Evolutionary conservation across 148 eudicot species (phyloP), one percentile per base, ranked within the genome.

Genomic region (Heliamphora exappendiculata): DNA sequence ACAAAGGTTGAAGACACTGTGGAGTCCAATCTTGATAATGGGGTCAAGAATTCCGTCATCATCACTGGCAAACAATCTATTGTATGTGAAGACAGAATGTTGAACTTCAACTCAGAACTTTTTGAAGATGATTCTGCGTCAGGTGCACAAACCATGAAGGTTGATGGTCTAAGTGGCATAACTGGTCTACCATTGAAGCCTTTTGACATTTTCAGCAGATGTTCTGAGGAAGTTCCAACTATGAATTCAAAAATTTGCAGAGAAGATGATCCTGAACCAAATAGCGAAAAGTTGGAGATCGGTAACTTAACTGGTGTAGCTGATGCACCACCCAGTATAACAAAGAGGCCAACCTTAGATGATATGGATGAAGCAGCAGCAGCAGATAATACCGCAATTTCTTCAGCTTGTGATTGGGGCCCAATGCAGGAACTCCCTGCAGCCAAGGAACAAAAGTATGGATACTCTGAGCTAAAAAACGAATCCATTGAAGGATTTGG

Each of bases 271-370:
- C 5, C 73, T 4, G 73, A 68, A 67, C 22, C 79, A 51, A 54
- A 7, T 67, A 26, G 64, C n/a, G 62, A 76, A 76, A 51, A 39
- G 53, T 67, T 39, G 55, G 29, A 39, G n/a, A 39, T 76, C 11
- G 26, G 47, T 13, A 28, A 44, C 17, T 12, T 68, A 28, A 24
- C 54, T 9, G 36, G 6, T 67, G 71, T 9, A n/a, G 8, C 26
- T 19, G 59, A 5, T 19, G 59, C 24, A 54, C 7, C 59, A 9
- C 4, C 59, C 59, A 54, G 59, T 54, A n/a, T 31, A 45, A 8
- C 58, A 49, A 31, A 49, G 19, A 29, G 42, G 2, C 34, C 41
- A 70, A 50, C 26, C 19, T 17, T 41, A 70, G 74, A 70, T 31
- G 59, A 41, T 49, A 5, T 53, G 9, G 74, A 39, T 9, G 57